Evolutionary conservation across 768 basidiomycete genomes (phyloP).

Genomic region (Boletus vermiculosoides): DNA sequence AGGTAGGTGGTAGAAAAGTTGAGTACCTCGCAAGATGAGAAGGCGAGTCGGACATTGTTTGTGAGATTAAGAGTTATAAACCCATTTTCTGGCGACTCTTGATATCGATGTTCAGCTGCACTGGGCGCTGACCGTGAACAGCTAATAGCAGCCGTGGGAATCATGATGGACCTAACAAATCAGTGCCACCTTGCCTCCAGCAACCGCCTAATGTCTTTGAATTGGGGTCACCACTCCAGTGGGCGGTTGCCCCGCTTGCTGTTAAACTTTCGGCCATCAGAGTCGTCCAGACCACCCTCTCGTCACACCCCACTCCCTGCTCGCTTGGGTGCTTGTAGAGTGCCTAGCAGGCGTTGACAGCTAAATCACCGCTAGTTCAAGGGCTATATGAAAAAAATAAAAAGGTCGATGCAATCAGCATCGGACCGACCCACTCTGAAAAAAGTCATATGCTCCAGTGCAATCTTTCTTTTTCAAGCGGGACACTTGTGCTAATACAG

Average conservation of each 20-base stretch:
- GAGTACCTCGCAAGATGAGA: slow-evolving; percentile 37
- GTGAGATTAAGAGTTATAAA: slow-evolving; percentile 17
- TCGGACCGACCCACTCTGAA: not conserved
- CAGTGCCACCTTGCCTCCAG: not conserved
- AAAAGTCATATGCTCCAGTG: slow-evolving; percentile 1
- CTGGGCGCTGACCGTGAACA: slow-evolving; percentile 7
- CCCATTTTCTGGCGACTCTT: slow-evolving; percentile 21
- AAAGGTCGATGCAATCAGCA: not conserved
- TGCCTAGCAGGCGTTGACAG: not conserved
- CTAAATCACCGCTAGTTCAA: slow-evolving; percentile 1
- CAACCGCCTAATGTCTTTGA: not conserved
- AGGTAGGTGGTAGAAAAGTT: not conserved
- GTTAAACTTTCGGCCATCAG: not conserved
- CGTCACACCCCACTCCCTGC: not conserved
- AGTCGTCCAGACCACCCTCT: not conserved
- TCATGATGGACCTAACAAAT: not conserved
- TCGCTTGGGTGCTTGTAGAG: not conserved
- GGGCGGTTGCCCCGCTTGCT: not conserved
- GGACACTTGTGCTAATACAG: not conserved
- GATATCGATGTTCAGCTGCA: slow-evolving; percentile 17
- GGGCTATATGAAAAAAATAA: not conserved
- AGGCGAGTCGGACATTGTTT: slow-evolving; percentile 42
- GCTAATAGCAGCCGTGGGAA: slow-evolving; percentile 26
- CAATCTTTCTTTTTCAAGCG: slow-evolving; percentile 19
- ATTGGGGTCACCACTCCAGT: not conserved